phyloP scores from a whole-genome alignment of 345 rosid genomes.

The Trapa bicornis region DNA sequence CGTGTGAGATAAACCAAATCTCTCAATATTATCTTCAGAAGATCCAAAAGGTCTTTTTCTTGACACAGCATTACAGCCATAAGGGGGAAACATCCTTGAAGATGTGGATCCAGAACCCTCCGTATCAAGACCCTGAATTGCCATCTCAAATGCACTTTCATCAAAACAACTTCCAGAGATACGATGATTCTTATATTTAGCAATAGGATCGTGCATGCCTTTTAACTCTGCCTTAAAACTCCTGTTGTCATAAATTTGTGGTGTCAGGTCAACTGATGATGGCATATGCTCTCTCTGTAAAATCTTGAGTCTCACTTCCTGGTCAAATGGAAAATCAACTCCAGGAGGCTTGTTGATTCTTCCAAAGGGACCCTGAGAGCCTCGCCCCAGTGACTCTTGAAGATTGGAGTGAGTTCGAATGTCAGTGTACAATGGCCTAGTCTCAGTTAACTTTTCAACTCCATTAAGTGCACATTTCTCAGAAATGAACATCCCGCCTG shows the following conservation, averaged over 20 bases:
- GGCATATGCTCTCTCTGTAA: conserved; percentile 12
- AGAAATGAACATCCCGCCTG: neutral
- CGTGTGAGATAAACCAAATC: conserved; percentile 9
- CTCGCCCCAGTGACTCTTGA: conserved; percentile 10
- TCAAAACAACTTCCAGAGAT: conserved; percentile 32
- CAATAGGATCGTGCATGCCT: conserved; percentile 28
- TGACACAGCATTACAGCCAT: conserved; percentile 15
- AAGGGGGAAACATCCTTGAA: conserved; percentile 35
- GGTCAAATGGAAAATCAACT: conserved; percentile 17
- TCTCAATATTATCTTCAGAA: conserved; percentile 18
- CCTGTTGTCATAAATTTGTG: conserved; percentile 18
- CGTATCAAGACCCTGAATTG: conserved; percentile 23
- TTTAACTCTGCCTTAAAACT: conserved; percentile 36
- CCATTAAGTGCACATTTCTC: conserved; percentile 11
- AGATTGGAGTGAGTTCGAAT: conserved; percentile 19
- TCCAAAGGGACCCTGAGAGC: conserved; percentile 16
- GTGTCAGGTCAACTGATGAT: conserved; percentile 21
- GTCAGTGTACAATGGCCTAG: conserved; percentile 23
- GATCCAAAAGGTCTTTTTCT: conserved; percentile 31
- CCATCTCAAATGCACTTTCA: conserved; percentile 17
- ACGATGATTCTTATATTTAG: conserved; percentile 23
- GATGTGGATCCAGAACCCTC: conserved; percentile 27
- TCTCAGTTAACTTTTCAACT: conserved; percentile 17
- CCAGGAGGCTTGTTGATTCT: conserved; percentile 28
- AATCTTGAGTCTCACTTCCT: conserved; percentile 16